Conservation (phyloP, 768 basidiomycete genomes). For the Leccinum longicurvipes region DNA sequence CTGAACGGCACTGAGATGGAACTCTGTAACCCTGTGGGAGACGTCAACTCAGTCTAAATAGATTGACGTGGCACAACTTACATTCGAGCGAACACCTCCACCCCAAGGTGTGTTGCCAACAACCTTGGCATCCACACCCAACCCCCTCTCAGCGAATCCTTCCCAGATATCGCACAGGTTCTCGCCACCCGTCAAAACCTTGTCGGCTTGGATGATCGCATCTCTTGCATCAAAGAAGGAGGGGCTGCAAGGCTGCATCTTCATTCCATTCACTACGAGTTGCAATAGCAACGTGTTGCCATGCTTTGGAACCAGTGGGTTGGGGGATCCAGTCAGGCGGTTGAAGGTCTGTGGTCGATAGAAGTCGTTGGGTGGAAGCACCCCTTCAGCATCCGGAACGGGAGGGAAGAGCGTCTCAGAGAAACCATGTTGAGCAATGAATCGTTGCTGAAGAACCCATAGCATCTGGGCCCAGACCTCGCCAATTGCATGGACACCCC, state of each 20-base stretch:
- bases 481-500: conserved; percentile 89
- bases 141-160: conserved; percentile 77
- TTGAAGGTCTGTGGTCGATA: conserved; percentile 48
- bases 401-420: conserved; percentile 81
- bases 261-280: conserved; percentile 90
- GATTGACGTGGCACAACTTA: conserved; percentile 20
- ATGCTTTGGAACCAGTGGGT: conserved; percentile 77
- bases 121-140: conserved; percentile 75
- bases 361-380: conserved; percentile 62
- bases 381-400: conserved; percentile 57
- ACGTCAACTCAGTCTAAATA: neutral
- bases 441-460: conserved; percentile 69
- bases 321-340: conserved; percentile 25
- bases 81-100: conserved; percentile 79
- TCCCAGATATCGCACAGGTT: conserved; percentile 88
- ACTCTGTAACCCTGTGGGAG: conserved; percentile 36
- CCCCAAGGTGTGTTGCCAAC: conserved; percentile 87
- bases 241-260: conserved; percentile 90
- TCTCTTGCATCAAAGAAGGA: conserved; percentile 87
- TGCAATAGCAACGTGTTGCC: conserved; percentile 86
- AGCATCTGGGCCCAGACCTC: conserved; percentile 96
- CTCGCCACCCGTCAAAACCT: conserved; percentile 87
- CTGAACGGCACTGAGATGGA: conserved; percentile 39
- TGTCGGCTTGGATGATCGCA: conserved; percentile 89
- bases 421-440: conserved; percentile 84